Evolutionary conservation across 345 rosid species (phyloP).

Genomic region (Bretschneidera sinensis): DNA sequence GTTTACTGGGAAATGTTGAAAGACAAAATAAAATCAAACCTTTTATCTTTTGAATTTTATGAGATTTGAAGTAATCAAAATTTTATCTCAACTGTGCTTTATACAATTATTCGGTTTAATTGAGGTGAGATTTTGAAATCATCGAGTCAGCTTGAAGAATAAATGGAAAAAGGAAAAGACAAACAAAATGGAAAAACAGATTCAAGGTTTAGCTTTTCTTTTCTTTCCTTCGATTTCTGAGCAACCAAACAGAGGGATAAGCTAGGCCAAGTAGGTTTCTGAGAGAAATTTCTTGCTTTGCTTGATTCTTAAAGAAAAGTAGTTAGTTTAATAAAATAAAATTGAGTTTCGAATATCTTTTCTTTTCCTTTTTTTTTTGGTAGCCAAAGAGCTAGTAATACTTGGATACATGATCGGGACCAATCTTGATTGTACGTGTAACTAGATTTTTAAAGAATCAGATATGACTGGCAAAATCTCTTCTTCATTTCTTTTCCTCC

Average conservation of each 20-base stretch:
- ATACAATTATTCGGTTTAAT: background rate
- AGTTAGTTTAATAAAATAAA: background rate
- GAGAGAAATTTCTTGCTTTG: background rate
- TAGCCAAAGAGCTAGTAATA: too few relatives aligned
- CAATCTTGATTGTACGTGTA: too few relatives aligned
- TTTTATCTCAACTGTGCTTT: background rate
- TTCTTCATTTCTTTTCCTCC: background rate
- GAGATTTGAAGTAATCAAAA: background rate
- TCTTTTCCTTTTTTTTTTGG: too few relatives aligned
- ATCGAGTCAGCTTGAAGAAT: too few relatives aligned
- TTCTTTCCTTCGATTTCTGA: background rate
- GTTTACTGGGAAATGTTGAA: constrained; percentile 2
- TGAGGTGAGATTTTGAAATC: too few relatives aligned
- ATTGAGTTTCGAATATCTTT: too few relatives aligned
- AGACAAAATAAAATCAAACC: background rate
- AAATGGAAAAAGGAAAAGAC: too few relatives aligned
- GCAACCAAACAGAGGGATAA: background rate
- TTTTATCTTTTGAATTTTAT: background rate
- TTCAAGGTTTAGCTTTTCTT: background rate
- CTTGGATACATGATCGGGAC: too few relatives aligned
- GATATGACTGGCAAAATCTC: too few relatives aligned
- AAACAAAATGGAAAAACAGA: too few relatives aligned
- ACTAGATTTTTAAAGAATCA: too few relatives aligned
- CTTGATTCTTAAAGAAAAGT: background rate
- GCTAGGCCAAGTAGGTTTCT: background rate